Conservation (phyloP, 345 rosid genomes). For the Arabidopsis suecica region DNA sequence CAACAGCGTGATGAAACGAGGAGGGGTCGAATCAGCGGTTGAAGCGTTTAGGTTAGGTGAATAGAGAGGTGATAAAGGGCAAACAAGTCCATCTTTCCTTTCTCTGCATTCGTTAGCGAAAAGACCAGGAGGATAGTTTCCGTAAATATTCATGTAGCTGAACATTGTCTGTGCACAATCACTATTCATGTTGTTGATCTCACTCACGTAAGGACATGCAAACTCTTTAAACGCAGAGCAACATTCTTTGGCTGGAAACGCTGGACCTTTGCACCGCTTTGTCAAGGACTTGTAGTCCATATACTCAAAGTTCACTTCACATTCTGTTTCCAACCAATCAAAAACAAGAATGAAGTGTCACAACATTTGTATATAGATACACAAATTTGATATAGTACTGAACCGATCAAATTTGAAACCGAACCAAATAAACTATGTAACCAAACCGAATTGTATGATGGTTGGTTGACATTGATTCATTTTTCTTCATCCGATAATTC, state of each 20-base stretch:
- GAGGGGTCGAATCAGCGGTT: neutral
- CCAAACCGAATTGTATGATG: too few relatives aligned
- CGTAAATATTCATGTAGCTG: slow-evolving; percentile 67
- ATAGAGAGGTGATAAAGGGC: slow-evolving; percentile 45
- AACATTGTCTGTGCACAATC: slow-evolving; percentile 69
- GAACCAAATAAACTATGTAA: neutral
- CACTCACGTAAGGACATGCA: slow-evolving; percentile 63
- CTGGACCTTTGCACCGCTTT: slow-evolving; percentile 66
- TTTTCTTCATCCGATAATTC: too few relatives aligned
- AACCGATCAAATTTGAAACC: neutral
- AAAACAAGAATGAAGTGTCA: slow-evolving; percentile 1
- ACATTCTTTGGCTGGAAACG: slow-evolving; percentile 55
- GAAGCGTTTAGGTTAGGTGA: slow-evolving; percentile 39
- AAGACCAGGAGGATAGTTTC: slow-evolving; percentile 71
- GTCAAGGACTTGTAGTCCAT: slow-evolving; percentile 60
- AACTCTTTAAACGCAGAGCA: slow-evolving; percentile 65
- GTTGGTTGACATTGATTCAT: too few relatives aligned
- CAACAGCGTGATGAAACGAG: slow-evolving; percentile 2
- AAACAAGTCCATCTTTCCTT: slow-evolving; percentile 58
- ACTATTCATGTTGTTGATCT: slow-evolving; percentile 56
- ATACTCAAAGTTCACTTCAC: slow-evolving; percentile 70
- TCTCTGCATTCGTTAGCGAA: slow-evolving; percentile 67
- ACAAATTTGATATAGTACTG: neutral
- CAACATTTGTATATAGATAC: neutral
- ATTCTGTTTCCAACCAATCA: slow-evolving; percentile 44